Evolutionary conservation across 73 alveolate species (phyloP), one percentile per base, ranked within the genome.

Genomic region (Durusdinium trenchii): DNA sequence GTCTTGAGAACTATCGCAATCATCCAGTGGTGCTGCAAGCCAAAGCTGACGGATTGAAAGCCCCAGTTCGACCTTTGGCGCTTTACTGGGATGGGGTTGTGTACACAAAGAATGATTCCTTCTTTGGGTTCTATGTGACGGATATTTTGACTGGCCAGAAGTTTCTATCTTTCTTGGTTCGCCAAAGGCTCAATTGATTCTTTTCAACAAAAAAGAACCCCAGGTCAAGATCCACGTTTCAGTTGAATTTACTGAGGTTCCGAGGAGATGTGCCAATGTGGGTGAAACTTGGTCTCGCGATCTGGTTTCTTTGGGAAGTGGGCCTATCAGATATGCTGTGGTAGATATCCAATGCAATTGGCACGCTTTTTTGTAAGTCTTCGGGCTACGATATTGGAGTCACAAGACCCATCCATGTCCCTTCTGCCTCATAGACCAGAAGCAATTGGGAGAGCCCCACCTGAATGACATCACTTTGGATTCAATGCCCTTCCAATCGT

Each of bases 251-350:
- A 20, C 9, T 20, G 20, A 78, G 87, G 87, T 6, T 3, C 12
- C 46, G 84, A 71, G 18, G 84, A 71, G 9, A 71, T 71, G 84
- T 71, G 87, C 28, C 87, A 43, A 10, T 78, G 87, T 14, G 87
- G 87, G 14, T 78, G 87, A 9, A 60, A 60, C 60, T 78, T 52
- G 86, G 38, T 52, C 86, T 42, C 54, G 54, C 30, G 38, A 20
- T 76, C 3, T 20, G 60, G 60, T 7, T 12, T 42, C 6, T 57
- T 76, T 20, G 38, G 3, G 26, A 57, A n/a, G 35, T 76, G 86
- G 86, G 60, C 36, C 5, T 6, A 47, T 60, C 0, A 43, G 36
- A 57, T 76, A 38, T 40, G 26, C 40, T 38, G 60, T 76, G n/a
- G 40, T 76, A n/a, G 86, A 76, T 40, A 76, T 76, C 57, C 57